Percentiles rank a stretch among this genome's conserved stretches.
These are phyloP conservation scores for Cyberlindnera xylosilytica DNA, from an alignment of 805 yeast species.

Conservation along the genomic window DNA sequence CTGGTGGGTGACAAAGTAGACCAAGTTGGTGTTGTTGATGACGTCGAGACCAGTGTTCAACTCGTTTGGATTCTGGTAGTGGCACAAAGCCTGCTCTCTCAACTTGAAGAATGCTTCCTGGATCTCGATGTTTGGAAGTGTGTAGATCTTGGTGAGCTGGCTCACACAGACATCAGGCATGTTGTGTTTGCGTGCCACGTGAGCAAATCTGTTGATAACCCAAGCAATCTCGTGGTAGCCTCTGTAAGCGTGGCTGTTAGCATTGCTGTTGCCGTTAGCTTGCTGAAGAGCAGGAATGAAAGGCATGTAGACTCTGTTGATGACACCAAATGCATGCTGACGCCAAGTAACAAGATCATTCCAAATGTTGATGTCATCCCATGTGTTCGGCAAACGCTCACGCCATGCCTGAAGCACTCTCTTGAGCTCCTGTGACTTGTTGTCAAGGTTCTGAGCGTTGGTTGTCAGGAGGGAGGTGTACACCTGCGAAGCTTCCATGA, in stretches of 20 bases:
- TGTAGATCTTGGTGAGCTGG: constrained; percentile 90
- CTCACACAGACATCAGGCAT: constrained; percentile 96
- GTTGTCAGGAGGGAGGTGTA: constrained; percentile 85
- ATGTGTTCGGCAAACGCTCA: constrained; percentile 89
- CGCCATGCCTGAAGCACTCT: constrained; percentile 97
- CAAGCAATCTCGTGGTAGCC: constrained; percentile 99
- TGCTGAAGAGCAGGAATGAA: constrained; percentile 83
- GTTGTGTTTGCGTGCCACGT: constrained; percentile 94
- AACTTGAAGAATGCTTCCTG: constrained; percentile 96
- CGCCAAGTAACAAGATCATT: constrained; percentile 98
- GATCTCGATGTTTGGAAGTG: constrained; percentile 94
- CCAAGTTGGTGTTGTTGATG: constrained; percentile 92
- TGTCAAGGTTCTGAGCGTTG: constrained; percentile 87
- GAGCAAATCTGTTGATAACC: constrained; percentile 97
- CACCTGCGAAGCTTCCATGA: constrained; percentile 95
- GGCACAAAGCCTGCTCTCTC: constrained; percentile 97
- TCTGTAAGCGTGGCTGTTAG: constrained; percentile 91
- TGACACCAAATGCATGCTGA: constrained; percentile 95
- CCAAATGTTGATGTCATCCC: constrained; percentile 99
- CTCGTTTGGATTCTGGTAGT: constrained; percentile 88
- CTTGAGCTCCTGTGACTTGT: constrained; percentile 90
- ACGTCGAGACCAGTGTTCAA: constrained; percentile 94
- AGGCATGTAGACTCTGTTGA: constrained; percentile 91
- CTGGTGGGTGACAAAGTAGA: constrained; percentile 94
- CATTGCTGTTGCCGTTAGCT: constrained; percentile 59